Conservation (phyloP, 352 stramenopile genomes). For the Pythium utonaiense region DNA sequence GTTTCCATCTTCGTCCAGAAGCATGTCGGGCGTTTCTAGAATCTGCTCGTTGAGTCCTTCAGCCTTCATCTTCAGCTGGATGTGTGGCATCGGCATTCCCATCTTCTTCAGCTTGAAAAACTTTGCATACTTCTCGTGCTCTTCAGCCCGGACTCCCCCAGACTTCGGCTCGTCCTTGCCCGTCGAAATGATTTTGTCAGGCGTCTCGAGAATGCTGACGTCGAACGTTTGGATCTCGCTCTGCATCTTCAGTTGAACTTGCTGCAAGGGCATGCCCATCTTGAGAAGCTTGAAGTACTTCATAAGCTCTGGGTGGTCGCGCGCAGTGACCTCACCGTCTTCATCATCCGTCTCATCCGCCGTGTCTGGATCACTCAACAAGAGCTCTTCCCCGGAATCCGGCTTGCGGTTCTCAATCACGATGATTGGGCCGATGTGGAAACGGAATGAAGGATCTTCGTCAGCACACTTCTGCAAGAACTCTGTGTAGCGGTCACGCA, state of each 20-base stretch:
- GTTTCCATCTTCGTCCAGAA: constrained; percentile 63
- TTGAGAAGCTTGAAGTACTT: constrained; percentile 85
- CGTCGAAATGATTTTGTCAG: constrained; percentile 87
- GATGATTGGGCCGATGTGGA: constrained; percentile 68
- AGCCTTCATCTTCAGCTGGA: constrained; percentile 92
- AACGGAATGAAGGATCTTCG: constrained; percentile 63
- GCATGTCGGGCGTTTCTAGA: constrained; percentile 68
- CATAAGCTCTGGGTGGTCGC: constrained; percentile 61
- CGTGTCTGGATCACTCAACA: constrained; percentile 42
- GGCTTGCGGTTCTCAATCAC: constrained; percentile 68
- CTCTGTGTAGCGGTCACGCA: constrained; percentile 71
- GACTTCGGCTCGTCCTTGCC: constrained; percentile 35
- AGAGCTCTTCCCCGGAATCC: constrained; percentile 42
- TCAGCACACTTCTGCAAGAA: constrained; percentile 71
- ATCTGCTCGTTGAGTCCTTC: constrained; percentile 89
- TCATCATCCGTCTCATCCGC: constrained; percentile 69
- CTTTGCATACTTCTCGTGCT: constrained; percentile 74
- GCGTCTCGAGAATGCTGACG: constrained; percentile 56
- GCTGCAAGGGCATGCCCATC: constrained; percentile 69
- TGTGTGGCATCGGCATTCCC: constrained; percentile 90
- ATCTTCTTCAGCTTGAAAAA: constrained; percentile 97
- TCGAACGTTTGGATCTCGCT: constrained; percentile 56
- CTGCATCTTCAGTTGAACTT: constrained; percentile 70
- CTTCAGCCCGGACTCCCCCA: constrained; percentile 46
- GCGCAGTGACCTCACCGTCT: constrained; percentile 34